phyloP scores from a whole-genome alignment of 331 rosid genomes.

The Arachis monticola region DNA sequence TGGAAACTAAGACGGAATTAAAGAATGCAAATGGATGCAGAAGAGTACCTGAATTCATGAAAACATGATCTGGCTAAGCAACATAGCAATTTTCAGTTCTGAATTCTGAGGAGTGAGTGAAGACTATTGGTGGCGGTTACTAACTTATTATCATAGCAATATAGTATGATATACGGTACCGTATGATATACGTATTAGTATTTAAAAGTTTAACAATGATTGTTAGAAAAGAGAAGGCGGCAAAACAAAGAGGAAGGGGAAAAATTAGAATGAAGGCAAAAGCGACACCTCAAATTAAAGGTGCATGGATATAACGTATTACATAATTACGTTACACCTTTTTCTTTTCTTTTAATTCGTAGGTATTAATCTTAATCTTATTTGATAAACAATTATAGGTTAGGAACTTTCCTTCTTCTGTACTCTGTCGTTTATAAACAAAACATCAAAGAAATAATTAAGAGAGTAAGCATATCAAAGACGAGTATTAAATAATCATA shows the following conservation, averaged over 20 bases:
- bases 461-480: background rate
- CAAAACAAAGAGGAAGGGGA: slow-evolving; percentile 30
- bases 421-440: background rate
- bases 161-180: too few relatives aligned
- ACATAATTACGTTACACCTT: too few relatives aligned
- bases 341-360: too few relatives aligned
- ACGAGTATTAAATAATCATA: background rate
- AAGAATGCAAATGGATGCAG: background rate
- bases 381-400: too few relatives aligned
- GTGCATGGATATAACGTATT: slow-evolving; percentile 17
- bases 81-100: background rate
- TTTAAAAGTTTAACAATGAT: too few relatives aligned
- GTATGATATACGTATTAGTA: too few relatives aligned
- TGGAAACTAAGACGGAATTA: too few relatives aligned
- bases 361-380: too few relatives aligned
- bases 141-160: too few relatives aligned
- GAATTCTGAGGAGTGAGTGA: too few relatives aligned
- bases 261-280: slow-evolving; percentile 39
- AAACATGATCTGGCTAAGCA: slow-evolving; percentile 2
- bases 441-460: background rate
- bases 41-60: slow-evolving; percentile 38
- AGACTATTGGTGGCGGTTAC: too few relatives aligned
- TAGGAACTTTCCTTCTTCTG: background rate
- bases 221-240: slow-evolving; percentile 50
- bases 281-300: slow-evolving; percentile 37